Evolutionary conservation across 2,329 filamentous ascomycete species (phyloP), one percentile per base, ranked within the genome.

Genomic region (Arachnomyces sp.): DNA sequence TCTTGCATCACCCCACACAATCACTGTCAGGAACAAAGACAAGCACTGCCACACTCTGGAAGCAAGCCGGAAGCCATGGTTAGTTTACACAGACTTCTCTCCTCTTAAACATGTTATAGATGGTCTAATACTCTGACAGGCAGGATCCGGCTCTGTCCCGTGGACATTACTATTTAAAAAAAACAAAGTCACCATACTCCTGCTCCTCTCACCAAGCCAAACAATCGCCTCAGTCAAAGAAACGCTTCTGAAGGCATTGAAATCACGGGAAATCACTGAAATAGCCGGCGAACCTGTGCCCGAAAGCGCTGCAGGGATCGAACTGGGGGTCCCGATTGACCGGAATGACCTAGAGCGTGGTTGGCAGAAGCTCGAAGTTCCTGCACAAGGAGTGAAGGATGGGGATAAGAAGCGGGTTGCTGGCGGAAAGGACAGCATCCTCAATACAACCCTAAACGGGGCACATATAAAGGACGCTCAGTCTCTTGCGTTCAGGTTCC

Each of bases 101-200:
- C n/a, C n/a, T n/a, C n/a, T 20, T 34, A 28, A 2, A 35, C 25
- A 14, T 17, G 14, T 7, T 4, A 31, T 14, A 28, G 12, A 42
- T 20, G 4, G 15, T 25, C 20, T 25, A 25, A 25, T 9, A 25
- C 9, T 6, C 25, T 8, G 13, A 31, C 9, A 28, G 25, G 20
- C 36, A 25, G 13, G 17, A 46, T 43, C 46, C 15, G 53, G 54
- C 16, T 36, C 51, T 18, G 64, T 70, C n/a, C 67, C 73, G 49
- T 70, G 76, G 51, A 84, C 82, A 7, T 65, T 89, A 40, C 74
- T 80, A 44, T 79, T 89, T 65, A 87, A 86, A 60, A 74, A 83
- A 57, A 79, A 82, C 55, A 76, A 77, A 43, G 75, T 79, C 51
- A 88, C 82, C 3, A 70, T 87, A 48, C 76, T 84, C 52, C 68